Conservation (phyloP, 2,329 filamentous ascomycete species). For the Beauveria brongniartii region DNA sequence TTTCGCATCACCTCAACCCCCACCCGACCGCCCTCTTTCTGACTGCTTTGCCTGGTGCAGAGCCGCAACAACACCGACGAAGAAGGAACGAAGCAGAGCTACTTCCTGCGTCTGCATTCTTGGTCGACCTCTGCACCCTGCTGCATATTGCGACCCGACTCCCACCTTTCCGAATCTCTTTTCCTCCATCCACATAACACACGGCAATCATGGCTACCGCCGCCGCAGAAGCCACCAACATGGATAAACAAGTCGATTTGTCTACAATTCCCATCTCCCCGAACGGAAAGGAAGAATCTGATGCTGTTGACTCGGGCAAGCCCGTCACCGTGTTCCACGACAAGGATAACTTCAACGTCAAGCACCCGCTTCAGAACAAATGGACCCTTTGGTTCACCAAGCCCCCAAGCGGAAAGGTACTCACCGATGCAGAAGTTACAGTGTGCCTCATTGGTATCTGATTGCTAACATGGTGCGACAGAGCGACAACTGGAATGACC, state of each 20-base stretch:
- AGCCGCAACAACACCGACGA: constrained; percentile 18
- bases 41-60: constrained; percentile 33
- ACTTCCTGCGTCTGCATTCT: constrained; percentile 14
- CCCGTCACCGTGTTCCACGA: constrained; percentile 95
- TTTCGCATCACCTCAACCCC: constrained; percentile 16
- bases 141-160: constrained; percentile 16
- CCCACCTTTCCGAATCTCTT: constrained; percentile 2
- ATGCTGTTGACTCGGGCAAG: constrained; percentile 47
- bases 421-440: background rate
- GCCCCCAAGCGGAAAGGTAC: constrained; percentile 88
- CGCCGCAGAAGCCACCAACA: constrained; percentile 25
- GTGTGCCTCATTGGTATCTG: constrained; percentile 16
- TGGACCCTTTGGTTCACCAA: constrained; percentile 99
- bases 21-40: constrained; percentile 12
- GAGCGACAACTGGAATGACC: constrained; percentile 98
- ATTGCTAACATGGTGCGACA: constrained; percentile 30
- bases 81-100: constrained; percentile 22
- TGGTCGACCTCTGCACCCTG: constrained; percentile 11
- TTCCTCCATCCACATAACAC: background rate
- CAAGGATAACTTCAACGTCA: constrained; percentile 98
- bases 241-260: constrained; percentile 54
- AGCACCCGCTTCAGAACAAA: constrained; percentile 93
- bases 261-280: constrained; percentile 61
- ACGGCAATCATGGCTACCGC: constrained; percentile 25
- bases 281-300: constrained; percentile 45